These are phyloP conservation scores for Orbilia javanica DNA, from an alignment of 2,329 filamentous ascomycete species.

Conservation along the genomic window DNA sequence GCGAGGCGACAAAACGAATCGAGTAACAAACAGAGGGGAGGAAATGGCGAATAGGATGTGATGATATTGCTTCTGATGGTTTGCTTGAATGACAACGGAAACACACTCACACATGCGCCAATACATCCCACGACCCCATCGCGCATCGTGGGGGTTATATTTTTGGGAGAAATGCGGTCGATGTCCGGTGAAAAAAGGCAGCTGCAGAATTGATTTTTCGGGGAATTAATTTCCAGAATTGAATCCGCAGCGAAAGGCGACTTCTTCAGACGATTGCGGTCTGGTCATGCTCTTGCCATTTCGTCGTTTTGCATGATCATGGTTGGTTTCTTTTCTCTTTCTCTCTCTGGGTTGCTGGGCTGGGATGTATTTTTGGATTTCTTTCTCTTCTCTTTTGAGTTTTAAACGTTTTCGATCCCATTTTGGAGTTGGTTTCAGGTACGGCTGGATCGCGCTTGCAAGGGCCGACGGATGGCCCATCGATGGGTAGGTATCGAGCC, in stretches of 20 bases:
- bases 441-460: constrained; percentile 54
- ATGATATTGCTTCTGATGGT: constrained; percentile 25
- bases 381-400: constrained; percentile 23
- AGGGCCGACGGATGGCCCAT: constrained; percentile 33
- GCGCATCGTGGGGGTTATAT: constrained; percentile 28
- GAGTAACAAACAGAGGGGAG: constrained; percentile 42
- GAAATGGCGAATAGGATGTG: constrained; percentile 35
- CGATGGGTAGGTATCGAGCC: constrained; percentile 25
- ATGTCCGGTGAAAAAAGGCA: constrained; percentile 48
- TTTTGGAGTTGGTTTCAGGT: constrained; percentile 52
- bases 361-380: constrained; percentile 39
- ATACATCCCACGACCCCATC: constrained; percentile 26
- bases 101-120: background rate
- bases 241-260: constrained; percentile 41
- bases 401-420: constrained; percentile 48
- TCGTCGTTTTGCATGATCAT: constrained; percentile 55
- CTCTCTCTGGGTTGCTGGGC: background rate
- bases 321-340: background rate
- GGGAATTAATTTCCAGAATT: constrained; percentile 46
- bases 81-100: background rate
- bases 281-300: constrained; percentile 53
- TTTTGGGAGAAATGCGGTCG: constrained; percentile 13
- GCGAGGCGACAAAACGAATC: constrained; percentile 58
- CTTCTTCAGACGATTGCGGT: constrained; percentile 39
- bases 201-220: constrained; percentile 25